Base-by-base conservation (phyloP, 2,329 filamentous ascomycete species). In the Ophiocordyceps sinensis region DNA sequence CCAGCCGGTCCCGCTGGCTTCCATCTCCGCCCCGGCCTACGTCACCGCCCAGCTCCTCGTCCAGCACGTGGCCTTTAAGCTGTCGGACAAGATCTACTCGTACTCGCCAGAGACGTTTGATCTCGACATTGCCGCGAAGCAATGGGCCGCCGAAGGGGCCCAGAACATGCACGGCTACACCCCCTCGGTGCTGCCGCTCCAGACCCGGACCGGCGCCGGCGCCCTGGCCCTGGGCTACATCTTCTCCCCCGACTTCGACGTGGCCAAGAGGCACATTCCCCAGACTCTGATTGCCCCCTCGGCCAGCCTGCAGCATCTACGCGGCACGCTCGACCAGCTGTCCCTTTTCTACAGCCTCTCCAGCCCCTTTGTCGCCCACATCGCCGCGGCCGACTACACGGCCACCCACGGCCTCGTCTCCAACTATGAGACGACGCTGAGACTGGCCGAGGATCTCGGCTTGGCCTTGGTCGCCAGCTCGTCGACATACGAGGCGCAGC, bases 41-140 rank as follows among this genome's bases (percentile, higher is more conserved):
- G 75, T 89, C 46, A 96, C 89, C 34, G 85, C 87, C 28, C 91
- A 98, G 66, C 79, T 86, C 19, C 76, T 98, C 42, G 82, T 96
- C 49, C 91, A 98, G 68, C 91, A 98, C 65, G 82, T 96, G 49
- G 86, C 89, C 45, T 98, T 94, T 66, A 77, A 85, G 48, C 73
- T 98, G 46, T 96, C 89, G 43, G 88, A 96, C 70, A 94, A 94
- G 71, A 79, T 96, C 65, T 98, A 94, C 68, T 84, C 88, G 43
- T 96, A 94, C 70, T 96, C 89, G 3, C 86, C 88, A 26, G 85
- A 94, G 55, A 84, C 85, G 13, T 96, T 95, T 56, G 85, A 93
- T 58, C 74, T 98, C 48, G 89, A 96, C 60, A 63, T 80, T 46
- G 86, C 88, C 37, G 79, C 85, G 41, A 83, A 81, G 61, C 64